Percentiles rank a stretch among this genome's conserved stretches.
phyloP scores from a whole-genome alignment of 108 stramenopile genomes.

The Mediolabrus comicus region DNA sequence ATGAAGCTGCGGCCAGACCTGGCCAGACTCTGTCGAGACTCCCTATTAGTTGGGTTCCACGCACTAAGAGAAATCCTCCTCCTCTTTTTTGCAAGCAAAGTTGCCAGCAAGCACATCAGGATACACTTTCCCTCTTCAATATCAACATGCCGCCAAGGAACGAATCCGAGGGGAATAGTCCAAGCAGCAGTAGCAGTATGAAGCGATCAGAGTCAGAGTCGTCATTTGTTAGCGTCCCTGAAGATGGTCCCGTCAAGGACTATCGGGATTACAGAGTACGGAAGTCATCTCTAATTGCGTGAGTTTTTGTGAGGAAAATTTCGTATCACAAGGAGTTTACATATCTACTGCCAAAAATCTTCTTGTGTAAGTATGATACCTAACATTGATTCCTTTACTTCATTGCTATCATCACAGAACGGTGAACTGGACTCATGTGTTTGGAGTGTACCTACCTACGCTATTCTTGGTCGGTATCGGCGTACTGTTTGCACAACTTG shows the following conservation, averaged over 20 bases:
- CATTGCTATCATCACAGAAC: slow-evolving; percentile 44
- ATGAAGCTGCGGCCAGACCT: too few species aligned
- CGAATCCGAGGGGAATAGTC: background rate
- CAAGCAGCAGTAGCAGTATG: slow-evolving; percentile 1
- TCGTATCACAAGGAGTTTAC: too few species aligned
- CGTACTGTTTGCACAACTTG: slow-evolving; percentile 69
- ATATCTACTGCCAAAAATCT: too few species aligned
- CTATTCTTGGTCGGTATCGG: slow-evolving; percentile 61
- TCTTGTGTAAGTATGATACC: too few species aligned
- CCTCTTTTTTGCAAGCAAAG: too few species aligned
- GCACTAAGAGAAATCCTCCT: too few species aligned
- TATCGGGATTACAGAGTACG: slow-evolving; percentile 44
- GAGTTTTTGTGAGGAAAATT: slow-evolving; percentile 19
- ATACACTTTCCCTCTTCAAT: too few species aligned
- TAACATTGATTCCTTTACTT: background rate
- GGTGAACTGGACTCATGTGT: slow-evolving; percentile 89
- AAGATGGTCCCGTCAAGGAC: slow-evolving; percentile 45
- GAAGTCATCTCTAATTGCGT: slow-evolving; percentile 50
- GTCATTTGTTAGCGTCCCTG: slow-evolving; percentile 42
- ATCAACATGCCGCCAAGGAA: too few species aligned
- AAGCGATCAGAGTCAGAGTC: slow-evolving; percentile 36
- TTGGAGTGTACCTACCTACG: slow-evolving; percentile 76
- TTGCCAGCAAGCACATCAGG: too few species aligned
- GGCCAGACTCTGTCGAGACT: too few species aligned
- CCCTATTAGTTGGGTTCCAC: too few species aligned